These are phyloP conservation scores for Lupinus albus DNA, from an alignment of 306 rosid genomes.

Conservation along the genomic window DNA sequence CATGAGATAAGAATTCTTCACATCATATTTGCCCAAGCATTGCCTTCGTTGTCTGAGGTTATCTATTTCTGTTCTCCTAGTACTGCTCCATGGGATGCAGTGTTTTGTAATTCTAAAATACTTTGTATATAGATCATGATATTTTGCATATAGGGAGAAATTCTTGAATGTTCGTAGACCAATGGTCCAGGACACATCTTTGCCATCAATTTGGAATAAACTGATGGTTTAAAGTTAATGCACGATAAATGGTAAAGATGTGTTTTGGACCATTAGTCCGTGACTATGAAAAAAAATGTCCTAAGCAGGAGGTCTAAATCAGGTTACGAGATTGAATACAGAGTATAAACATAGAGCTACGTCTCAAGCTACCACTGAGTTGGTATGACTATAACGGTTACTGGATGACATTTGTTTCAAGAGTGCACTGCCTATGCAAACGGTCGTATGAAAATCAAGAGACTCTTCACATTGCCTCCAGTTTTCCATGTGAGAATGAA, in stretches of 20 bases:
- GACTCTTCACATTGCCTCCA: not conserved
- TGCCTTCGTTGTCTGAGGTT: not conserved
- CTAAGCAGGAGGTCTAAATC: not conserved
- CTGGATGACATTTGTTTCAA: not conserved
- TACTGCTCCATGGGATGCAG: not conserved
- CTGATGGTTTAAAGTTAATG: no score
- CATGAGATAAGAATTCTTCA: no score
- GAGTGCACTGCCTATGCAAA: not conserved
- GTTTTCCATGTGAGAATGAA: no score
- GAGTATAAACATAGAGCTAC: not conserved
- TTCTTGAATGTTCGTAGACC: no score
- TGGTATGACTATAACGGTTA: not conserved
- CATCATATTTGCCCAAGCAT: not conserved
- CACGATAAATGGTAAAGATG: no score
- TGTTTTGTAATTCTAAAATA: no score
- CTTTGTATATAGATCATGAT: not conserved
- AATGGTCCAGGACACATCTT: no score
- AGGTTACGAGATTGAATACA: not conserved
- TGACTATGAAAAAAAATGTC: not conserved
- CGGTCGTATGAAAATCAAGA: not conserved
- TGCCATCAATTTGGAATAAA: no score
- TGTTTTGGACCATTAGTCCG: no score
- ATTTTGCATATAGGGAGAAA: not conserved
- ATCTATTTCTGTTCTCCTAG: not conserved
- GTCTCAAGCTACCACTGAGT: not conserved